These are phyloP conservation scores for Venustampulla echinocandica DNA, from an alignment of 495 filamentous ascomycete genomes.

Conservation along the genomic window DNA sequence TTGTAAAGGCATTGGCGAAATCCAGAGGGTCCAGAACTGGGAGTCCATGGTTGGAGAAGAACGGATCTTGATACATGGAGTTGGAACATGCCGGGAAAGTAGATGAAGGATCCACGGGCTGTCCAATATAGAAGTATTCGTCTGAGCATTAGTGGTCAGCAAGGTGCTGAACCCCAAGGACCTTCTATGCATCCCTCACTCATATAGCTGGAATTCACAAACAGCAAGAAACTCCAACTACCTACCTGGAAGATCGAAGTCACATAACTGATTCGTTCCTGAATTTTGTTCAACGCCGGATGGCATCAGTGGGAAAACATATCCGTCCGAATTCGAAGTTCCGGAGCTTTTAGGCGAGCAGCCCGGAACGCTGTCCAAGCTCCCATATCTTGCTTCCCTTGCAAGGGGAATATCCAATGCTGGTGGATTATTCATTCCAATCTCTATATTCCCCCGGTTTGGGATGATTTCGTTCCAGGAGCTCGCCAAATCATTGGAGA, in stretches of 20 bases:
- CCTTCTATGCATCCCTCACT: too few relatives aligned
- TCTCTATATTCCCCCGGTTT: not conserved
- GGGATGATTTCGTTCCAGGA: slow-evolving; percentile 6
- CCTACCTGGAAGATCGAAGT: slow-evolving; percentile 8
- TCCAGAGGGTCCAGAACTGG: too few relatives aligned
- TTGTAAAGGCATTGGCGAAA: too few relatives aligned
- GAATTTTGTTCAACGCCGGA: not conserved
- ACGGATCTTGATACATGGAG: not conserved
- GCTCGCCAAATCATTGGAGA: slow-evolving; percentile 2
- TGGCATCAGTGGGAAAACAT: not conserved
- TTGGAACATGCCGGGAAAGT: not conserved
- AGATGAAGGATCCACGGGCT: not conserved
- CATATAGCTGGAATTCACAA: too few relatives aligned
- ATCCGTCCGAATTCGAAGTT: slow-evolving; percentile 7
- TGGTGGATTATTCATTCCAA: not conserved
- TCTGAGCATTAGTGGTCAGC: not conserved
- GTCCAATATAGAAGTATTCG: slow-evolving; percentile 1
- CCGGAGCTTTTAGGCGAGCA: slow-evolving; percentile 8
- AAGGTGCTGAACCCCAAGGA: too few relatives aligned
- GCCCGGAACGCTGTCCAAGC: slow-evolving; percentile 5
- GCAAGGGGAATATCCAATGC: slow-evolving; percentile 8
- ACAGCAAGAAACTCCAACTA: too few relatives aligned
- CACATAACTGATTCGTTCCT: not conserved
- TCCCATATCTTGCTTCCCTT: slow-evolving; percentile 13
- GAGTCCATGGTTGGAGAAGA: too few relatives aligned